Conservation (phyloP, 164 flowering plant genomes). For the Aristolochia californica region DNA sequence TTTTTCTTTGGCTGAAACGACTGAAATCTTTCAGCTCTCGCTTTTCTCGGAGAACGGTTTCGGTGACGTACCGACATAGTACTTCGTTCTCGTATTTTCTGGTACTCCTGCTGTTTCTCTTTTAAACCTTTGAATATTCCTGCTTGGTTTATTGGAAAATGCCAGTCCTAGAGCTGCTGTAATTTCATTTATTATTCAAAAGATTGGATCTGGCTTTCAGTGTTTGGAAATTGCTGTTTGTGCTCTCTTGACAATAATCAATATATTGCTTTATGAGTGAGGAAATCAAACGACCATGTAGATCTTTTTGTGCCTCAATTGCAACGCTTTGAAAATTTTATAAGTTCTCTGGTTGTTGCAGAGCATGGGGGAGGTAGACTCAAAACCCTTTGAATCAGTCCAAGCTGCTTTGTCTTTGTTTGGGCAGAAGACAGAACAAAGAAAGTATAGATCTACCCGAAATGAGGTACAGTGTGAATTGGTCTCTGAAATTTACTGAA, state of each 20-base stretch:
- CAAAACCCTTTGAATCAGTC: slow-evolving; percentile 52
- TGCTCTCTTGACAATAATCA: too few relatives aligned
- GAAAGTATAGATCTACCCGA: slow-evolving; percentile 16
- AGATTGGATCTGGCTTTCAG: neutral
- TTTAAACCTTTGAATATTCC: too few relatives aligned
- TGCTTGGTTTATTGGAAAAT: too few relatives aligned
- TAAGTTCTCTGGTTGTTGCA: slow-evolving; percentile 1
- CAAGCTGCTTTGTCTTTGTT: slow-evolving; percentile 40
- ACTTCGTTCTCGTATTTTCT: neutral
- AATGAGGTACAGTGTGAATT: slow-evolving; percentile 18
- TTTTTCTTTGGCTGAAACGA: too few relatives aligned
- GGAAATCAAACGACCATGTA: too few relatives aligned
- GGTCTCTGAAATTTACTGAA: neutral
- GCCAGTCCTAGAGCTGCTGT: too few relatives aligned
- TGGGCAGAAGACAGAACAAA: slow-evolving; percentile 31
- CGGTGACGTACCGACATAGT: too few relatives aligned
- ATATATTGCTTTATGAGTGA: too few relatives aligned
- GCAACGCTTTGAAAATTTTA: too few relatives aligned
- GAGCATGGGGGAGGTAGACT: slow-evolving; percentile 52
- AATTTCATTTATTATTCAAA: too few relatives aligned
- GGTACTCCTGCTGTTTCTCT: neutral
- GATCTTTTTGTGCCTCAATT: neutral
- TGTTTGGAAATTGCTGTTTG: neutral
- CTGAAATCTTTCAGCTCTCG: neutral
- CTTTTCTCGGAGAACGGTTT: neutral